Conservation (phyloP, 2,329 filamentous ascomycete genomes). For the Dichotomopilus funicola region DNA sequence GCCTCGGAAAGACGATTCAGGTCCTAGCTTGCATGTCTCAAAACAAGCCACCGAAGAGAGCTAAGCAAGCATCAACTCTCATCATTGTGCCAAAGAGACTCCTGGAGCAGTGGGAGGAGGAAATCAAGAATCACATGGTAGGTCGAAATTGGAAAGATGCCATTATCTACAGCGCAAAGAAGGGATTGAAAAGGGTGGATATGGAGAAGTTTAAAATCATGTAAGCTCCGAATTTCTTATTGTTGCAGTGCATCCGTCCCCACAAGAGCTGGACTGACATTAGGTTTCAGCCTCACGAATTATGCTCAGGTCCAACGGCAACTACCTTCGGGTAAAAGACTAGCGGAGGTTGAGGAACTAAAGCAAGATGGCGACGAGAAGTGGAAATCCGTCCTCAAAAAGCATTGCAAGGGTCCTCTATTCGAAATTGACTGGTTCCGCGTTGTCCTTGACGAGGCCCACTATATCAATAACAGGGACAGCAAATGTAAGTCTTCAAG, state of each 20-base stretch:
- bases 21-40: conserved; percentile 46
- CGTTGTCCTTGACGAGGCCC: conserved; percentile 16
- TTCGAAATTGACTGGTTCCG: conserved; percentile 13
- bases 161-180: neutral
- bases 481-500: conserved; percentile 4
- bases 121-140: conserved; percentile 29
- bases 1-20: conserved; percentile 54
- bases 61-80: conserved; percentile 31
- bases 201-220: neutral
- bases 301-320: conserved; percentile 11
- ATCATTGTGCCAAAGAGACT: conserved; percentile 33
- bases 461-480: conserved; percentile 12
- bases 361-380: neutral
- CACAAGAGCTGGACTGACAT: neutral
- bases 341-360: conserved; percentile 1
- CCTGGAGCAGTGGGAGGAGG: conserved; percentile 34
- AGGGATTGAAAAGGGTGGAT: neutral
- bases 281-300: conserved; percentile 6
- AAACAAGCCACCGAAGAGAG: conserved; percentile 32
- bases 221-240: conserved; percentile 3
- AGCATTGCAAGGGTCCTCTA: neutral
- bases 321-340: neutral
- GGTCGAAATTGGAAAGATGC: neutral
- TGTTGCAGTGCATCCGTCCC: too few species aligned
- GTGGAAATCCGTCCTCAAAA: neutral